Evolutionary conservation across 208 protist genomes (phyloP).

Genomic region (Leishmania gerbilli): DNA sequence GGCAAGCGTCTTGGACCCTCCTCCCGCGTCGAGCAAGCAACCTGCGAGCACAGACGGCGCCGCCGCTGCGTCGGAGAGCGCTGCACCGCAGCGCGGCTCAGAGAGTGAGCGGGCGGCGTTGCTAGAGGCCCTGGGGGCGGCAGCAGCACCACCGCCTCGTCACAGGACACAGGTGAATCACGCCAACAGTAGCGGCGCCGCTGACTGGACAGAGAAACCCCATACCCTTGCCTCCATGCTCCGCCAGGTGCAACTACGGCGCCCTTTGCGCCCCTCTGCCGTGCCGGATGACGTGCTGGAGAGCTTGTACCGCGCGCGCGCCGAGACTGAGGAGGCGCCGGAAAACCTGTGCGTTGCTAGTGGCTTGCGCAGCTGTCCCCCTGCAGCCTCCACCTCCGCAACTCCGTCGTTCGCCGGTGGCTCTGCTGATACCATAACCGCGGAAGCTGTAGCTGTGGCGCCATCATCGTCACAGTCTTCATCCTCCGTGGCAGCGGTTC

Average conservation of each 20-base stretch:
- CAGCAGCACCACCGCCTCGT: background rate
- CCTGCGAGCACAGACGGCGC: background rate
- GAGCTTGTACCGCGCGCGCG: constrained; percentile 10
- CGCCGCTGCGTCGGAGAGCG: background rate
- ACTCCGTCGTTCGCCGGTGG: background rate
- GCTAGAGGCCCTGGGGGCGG: constrained; percentile 12
- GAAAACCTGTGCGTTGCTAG: background rate
- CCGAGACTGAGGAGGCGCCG: background rate
- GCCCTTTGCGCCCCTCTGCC: constrained; percentile 34
- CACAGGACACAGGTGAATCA: background rate
- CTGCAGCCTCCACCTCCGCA: background rate
- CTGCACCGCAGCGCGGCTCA: constrained; percentile 4
- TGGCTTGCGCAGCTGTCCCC: background rate
- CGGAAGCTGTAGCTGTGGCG: background rate
- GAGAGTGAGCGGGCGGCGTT: constrained; percentile 36
- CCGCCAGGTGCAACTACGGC: constrained; percentile 33
- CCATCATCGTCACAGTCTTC: background rate
- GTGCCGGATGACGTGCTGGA: constrained; percentile 18
- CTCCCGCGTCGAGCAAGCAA: background rate
- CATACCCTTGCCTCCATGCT: constrained; percentile 23
- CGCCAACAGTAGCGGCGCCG: background rate
- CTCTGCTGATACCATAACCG: background rate
- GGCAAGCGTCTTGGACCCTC: constrained; percentile 43
- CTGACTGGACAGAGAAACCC: background rate
- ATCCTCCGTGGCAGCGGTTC: background rate